Evolutionary conservation across 139 green algal species (phyloP), one percentile per base, ranked within the genome.

Genomic region (Haematococcus lacustris): DNA sequence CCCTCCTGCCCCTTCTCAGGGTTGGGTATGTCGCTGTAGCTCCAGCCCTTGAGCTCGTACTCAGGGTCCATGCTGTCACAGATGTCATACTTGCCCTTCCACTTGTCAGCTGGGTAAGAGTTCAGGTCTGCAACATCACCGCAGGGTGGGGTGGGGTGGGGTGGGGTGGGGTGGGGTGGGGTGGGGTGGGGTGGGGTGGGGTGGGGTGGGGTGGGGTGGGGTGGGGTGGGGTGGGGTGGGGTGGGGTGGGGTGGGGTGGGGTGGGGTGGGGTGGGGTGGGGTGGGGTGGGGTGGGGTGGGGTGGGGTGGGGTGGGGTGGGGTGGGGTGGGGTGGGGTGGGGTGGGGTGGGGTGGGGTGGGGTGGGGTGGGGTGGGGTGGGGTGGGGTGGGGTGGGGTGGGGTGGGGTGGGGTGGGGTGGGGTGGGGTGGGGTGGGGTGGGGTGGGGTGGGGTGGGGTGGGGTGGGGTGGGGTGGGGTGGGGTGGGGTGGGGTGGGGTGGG

Each of bases 11-110:
- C 86, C 73, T 83, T 80, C 13, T 76, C 30, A 0, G 89, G 89
- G 39, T 87, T 77, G 50, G 76, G 73, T n/a, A 88, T 74, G 38
- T 86, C 80, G 13, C 60, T 63, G 26, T 80, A 83, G 35, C 73
- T 70, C 35, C 73, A 86, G 43, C 78, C 74, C 25, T 88, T 76
- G 53, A 73, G 76, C 61, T 86, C 73, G 1, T 60, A n/a, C 7
- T 79, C 34, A 0, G 86, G 86, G 64, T 93, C 87, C 59, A 87
- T 34, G 30, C 80, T 88, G 76, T 94, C 89, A 13, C 84, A 78
- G 60, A 85, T 90, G 72, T 87, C 81, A 40, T 39, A 74, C 33
- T 64, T 40, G 38, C 17, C 71, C 39, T 83, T 88, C 82, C 86
- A 89, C 73, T 87, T 74, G 3, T 81, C 71, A 9, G 80, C 30